Conservation (phyloP, 306 rosid species). For the Medicago truncatula region DNA sequence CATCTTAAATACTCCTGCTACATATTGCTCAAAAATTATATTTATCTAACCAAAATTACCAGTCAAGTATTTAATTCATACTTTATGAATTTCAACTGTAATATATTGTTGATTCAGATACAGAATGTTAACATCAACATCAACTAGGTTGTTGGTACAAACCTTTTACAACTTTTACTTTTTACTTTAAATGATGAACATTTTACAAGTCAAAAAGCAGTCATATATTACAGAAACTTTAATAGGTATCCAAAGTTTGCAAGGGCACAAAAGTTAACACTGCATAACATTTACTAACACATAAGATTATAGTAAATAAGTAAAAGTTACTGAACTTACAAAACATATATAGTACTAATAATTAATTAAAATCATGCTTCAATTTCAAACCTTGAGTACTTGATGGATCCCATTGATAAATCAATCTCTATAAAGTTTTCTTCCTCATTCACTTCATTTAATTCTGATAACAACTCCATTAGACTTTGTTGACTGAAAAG, state of each 20-base stretch:
- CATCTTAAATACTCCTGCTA: too few species aligned
- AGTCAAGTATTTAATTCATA: background rate
- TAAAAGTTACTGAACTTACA: background rate
- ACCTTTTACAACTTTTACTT: conserved; percentile 44
- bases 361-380: conserved; percentile 49
- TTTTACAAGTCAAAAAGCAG: conserved; percentile 49
- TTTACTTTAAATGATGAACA: conserved; percentile 45
- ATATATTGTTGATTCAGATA: background rate
- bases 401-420: conserved; percentile 93
- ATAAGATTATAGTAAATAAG: background rate
- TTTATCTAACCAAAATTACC: background rate
- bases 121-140: too few species aligned
- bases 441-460: conserved; percentile 80
- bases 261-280: conserved; percentile 36
- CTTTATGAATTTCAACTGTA: background rate
- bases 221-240: conserved; percentile 48
- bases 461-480: conserved; percentile 77
- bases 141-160: conserved; percentile 33
- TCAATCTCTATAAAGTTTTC: conserved; percentile 95
- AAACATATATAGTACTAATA: too few species aligned
- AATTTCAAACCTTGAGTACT: conserved; percentile 93
- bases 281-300: conserved; percentile 17
- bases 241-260: conserved; percentile 64
- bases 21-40: background rate
- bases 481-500: conserved; percentile 47